A percentile compares a stretch with the other conserved stretches of the same genome.
These are phyloP conservation scores for Balakata baccata DNA, from an alignment of 345 rosid species.

Conservation along the genomic window DNA sequence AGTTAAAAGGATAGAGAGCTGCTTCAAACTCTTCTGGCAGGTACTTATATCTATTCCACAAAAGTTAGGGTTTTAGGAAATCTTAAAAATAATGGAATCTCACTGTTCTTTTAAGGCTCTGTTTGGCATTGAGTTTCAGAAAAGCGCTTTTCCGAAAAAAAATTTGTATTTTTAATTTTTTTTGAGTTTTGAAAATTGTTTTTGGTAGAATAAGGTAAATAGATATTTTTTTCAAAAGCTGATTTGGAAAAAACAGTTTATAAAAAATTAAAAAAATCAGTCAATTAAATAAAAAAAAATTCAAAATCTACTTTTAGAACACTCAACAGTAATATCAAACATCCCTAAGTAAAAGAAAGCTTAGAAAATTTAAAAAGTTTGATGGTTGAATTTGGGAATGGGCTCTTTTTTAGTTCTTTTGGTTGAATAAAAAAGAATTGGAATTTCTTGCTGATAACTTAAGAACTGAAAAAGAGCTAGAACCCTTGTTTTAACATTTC, in stretches of 20 bases:
- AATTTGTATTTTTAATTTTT: too few relatives aligned
- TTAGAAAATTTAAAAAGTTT: background rate
- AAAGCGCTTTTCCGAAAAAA: too few relatives aligned
- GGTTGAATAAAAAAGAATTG: background rate
- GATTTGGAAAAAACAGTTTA: too few relatives aligned
- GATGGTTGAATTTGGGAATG: background rate
- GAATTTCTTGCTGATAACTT: background rate
- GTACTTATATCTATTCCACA: constrained; percentile 46
- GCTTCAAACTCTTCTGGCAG: constrained; percentile 65
- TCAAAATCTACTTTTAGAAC: too few relatives aligned
- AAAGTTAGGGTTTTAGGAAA: constrained; percentile 39
- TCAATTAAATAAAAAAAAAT: too few relatives aligned
- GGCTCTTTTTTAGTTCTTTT: background rate
- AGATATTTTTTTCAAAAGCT: too few relatives aligned
- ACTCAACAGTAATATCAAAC: too few relatives aligned
- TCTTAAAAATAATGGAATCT: constrained; percentile 17
- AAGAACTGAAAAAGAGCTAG: too few relatives aligned
- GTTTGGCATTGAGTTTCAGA: too few relatives aligned
- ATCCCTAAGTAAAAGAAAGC: background rate
- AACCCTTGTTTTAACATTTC: background rate
- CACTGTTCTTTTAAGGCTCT: constrained; percentile 6
- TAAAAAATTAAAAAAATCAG: too few relatives aligned
- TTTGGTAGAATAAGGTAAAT: too few relatives aligned
- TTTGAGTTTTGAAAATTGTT: too few relatives aligned
- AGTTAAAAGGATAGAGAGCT: constrained; percentile 50